A percentile compares a stretch with the other conserved stretches of the same genome.
Evolutionary conservation across 2,329 filamentous ascomycete species (phyloP).

Genomic region (Emergomyces pasteurianus): DNA sequence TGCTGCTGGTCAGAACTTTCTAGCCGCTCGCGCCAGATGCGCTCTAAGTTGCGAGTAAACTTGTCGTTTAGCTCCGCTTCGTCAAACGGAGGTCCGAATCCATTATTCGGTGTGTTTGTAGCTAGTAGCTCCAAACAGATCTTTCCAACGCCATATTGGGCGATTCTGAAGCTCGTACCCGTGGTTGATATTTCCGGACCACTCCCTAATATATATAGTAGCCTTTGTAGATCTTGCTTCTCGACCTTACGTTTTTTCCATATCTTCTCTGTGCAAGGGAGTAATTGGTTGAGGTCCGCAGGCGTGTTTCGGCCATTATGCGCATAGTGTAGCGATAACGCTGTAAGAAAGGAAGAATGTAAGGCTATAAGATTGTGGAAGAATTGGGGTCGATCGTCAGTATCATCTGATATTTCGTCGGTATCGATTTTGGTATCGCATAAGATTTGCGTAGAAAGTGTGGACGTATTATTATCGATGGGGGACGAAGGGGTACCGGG

Average conservation of each 20-base stretch:
- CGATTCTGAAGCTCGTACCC: conserved; percentile 23
- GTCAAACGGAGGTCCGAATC: conserved; percentile 20
- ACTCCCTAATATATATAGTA: conserved; percentile 43
- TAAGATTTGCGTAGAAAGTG: background rate
- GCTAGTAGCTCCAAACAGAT: conserved; percentile 25
- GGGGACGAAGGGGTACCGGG: background rate
- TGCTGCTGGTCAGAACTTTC: conserved; percentile 21
- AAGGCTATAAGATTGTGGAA: conserved; percentile 47
- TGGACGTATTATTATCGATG: background rate
- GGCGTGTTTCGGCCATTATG: conserved; percentile 54
- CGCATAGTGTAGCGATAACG: conserved; percentile 55
- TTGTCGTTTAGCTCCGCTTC: conserved; percentile 37
- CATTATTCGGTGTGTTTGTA: conserved; percentile 1
- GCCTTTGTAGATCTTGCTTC: conserved; percentile 52
- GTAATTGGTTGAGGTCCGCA: conserved; percentile 50
- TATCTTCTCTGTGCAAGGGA: conserved; percentile 50
- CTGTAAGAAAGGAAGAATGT: conserved; percentile 55
- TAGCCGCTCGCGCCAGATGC: conserved; percentile 33
- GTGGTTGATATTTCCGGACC: background rate
- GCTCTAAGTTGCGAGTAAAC: conserved; percentile 39
- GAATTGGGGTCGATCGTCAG: conserved; percentile 26
- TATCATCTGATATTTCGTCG: conserved; percentile 23
- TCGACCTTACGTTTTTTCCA: conserved; percentile 63
- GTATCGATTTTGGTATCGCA: background rate
- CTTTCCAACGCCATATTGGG: conserved; percentile 30